Conservation (phyloP, 805 yeast species). For the Wickerhamiella dianesei region DNA sequence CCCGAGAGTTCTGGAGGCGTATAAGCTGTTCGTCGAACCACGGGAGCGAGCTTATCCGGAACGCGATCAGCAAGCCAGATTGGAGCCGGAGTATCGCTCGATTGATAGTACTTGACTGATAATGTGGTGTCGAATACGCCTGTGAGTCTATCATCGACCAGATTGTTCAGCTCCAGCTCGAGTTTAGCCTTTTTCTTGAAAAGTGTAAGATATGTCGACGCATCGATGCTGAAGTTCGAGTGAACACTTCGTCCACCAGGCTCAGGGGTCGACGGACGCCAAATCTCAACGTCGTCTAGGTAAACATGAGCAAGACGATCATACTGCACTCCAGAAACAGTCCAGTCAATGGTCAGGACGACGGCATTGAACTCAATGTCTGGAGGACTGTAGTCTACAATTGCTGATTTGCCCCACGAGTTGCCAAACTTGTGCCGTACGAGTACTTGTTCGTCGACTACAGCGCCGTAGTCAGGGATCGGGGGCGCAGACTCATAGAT, state of each 20-base stretch:
- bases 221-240: constrained; percentile 49
- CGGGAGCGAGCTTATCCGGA: constrained; percentile 4
- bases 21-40: neutral
- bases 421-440: constrained; percentile 22
- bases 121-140: constrained; percentile 49
- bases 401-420: constrained; percentile 25
- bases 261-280: constrained; percentile 80
- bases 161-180: constrained; percentile 53
- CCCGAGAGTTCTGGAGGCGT: constrained; percentile 2
- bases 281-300: constrained; percentile 43
- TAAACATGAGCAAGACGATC: constrained; percentile 28
- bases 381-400: constrained; percentile 24
- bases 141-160: constrained; percentile 35
- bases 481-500: constrained; percentile 8
- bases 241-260: constrained; percentile 40
- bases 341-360: constrained; percentile 23
- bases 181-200: constrained; percentile 32
- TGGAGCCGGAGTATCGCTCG: constrained; percentile 4
- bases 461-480: constrained; percentile 8
- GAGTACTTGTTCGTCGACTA: constrained; percentile 6
- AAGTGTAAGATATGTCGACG: constrained; percentile 39
- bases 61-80: constrained; percentile 10
- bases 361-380: constrained; percentile 26
- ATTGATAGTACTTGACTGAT: constrained; percentile 37
- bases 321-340: constrained; percentile 26